Evolutionary conservation across 805 yeast species (phyloP), one percentile per base, ranked within the genome.

Genomic region (Wickerhamomyces chambardii): DNA sequence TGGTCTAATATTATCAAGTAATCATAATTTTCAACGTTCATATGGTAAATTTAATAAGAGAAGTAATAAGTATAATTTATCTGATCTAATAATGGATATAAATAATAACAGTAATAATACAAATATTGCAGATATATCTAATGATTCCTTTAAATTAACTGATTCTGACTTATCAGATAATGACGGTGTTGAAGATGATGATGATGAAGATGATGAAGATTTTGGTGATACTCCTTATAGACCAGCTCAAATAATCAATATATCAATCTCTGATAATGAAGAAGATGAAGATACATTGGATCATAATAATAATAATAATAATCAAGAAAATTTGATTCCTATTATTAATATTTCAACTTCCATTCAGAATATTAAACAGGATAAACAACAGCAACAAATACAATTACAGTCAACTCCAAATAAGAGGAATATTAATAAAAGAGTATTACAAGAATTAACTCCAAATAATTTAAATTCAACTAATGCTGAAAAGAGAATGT

Each of bases 211-310:
- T 11, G 28, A 40, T 15, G 45, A 40, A 12, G 48, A 40, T 18
- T 17, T 47, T 18, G 36, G 37, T 17, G 54, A 47, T 33, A 36
- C 39, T 11, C 48, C 50, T 3, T 49, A 44, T 33, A 39, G 47
- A 2, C 35, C 32, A 15, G 32, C 50, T 3, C 47, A 41, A 17
- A 24, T 49, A 8, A 38, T 51, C n/a, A 38, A 39, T 17, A 37
- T 51, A 29, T 46, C 51, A 4, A 42, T 51, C 5, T 45, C 51
- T 10, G 55, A 51, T 33, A 42, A 49, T 19, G 55, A 51, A 28
- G 43, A 47, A 21, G 41, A 40, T 28, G 47, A 40, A 24, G 35
- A 36, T 3, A 30, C 37, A 3, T 25, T 42, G 33, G 48, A 41
- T 4, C 35, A 24, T 9, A n/a, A 24, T 24, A 19, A 19, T 19